Evolutionary conservation across 371 early-diverging fungal species (phyloP), one percentile per base, ranked within the genome.

Genomic region (Batkoa obscura): DNA sequence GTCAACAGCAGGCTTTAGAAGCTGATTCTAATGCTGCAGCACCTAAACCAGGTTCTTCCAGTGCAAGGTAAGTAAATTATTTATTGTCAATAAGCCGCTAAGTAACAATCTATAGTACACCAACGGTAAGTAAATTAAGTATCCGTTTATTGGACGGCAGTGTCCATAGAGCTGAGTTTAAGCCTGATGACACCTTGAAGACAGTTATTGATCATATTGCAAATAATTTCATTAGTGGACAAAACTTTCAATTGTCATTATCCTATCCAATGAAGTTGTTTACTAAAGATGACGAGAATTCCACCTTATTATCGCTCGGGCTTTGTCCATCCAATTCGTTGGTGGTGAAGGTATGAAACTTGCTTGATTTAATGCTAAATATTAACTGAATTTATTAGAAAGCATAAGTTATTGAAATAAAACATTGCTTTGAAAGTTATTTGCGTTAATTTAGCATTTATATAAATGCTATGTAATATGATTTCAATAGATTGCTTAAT

Each of bases 241-340:
- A 38, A 34, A 30, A 39, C 34, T 53, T 53, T 38, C 39, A 41
- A 12, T 15, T 45, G 45, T 13, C 39, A 34, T 34, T 32, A 41
- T 35, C n/a, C 23, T 53, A 32, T 34, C 53, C 53, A 17, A 36
- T 10, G 5, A 53, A 53, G 30, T 38, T 10, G n/a, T 53, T 32
- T 15, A 34, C 15, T 13, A 31, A 17, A 4, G 10, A 35, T 2
- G 53, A 53, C 23, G 53, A 53, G n/a, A 12, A n/a, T 3, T 38
- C 35, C 12, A 32, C 53, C 9, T 23, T 53, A 23, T 23, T 53
- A 39, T 35, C 35, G 36, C 34, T 53, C 3, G 53, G 53, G n/a
- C 53, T 53, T 5, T 53, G 53, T n/a, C 53, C 53, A 38, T 53
- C 53, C 35, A n/a, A 17, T 17, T 34, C 53, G 12, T 41, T 53